phyloP scores from a whole-genome alignment of 805 yeast species.

The Clavispora asparagi region DNA sequence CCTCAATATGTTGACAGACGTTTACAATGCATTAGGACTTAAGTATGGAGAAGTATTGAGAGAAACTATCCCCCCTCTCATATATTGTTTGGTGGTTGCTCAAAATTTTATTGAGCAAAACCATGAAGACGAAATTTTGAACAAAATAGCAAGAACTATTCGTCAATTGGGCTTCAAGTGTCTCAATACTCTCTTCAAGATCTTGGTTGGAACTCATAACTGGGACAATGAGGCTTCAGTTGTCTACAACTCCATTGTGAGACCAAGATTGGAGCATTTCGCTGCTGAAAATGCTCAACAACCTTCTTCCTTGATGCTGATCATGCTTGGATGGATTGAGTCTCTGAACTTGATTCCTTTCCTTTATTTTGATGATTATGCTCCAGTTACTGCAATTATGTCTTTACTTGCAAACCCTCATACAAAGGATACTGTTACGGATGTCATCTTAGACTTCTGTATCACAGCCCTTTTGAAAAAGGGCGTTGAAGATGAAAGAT shows the following conservation, averaged over 20 bases:
- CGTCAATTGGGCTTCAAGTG: slow-evolving; percentile 68
- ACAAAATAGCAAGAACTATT: slow-evolving; percentile 50
- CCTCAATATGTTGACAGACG: slow-evolving; percentile 53
- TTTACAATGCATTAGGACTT: slow-evolving; percentile 55
- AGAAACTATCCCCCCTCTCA: slow-evolving; percentile 50
- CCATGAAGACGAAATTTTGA: slow-evolving; percentile 9
- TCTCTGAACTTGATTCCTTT: slow-evolving; percentile 42
- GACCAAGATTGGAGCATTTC: slow-evolving; percentile 63
- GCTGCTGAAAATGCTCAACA: slow-evolving; percentile 77
- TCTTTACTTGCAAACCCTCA: slow-evolving; percentile 46
- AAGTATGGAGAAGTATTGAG: slow-evolving; percentile 45
- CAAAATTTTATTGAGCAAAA: slow-evolving; percentile 35
- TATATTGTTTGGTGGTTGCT: slow-evolving; percentile 50
- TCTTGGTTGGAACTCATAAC: slow-evolving; percentile 43
- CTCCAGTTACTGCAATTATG: slow-evolving; percentile 53
- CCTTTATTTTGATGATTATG: slow-evolving; percentile 50
- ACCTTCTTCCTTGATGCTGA: slow-evolving; percentile 68
- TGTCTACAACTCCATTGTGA: slow-evolving; percentile 51
- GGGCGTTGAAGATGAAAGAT: slow-evolving; percentile 33
- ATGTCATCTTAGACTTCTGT: slow-evolving; percentile 51
- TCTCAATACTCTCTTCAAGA: slow-evolving; percentile 50
- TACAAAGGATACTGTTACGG: slow-evolving; percentile 64
- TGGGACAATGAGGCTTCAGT: slow-evolving; percentile 50
- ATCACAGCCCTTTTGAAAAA: slow-evolving; percentile 40
- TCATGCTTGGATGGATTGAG: slow-evolving; percentile 54